These are phyloP conservation scores for Trametes versicolor DNA, from an alignment of 1,284 basidiomycete genomes.

Conservation along the genomic window DNA sequence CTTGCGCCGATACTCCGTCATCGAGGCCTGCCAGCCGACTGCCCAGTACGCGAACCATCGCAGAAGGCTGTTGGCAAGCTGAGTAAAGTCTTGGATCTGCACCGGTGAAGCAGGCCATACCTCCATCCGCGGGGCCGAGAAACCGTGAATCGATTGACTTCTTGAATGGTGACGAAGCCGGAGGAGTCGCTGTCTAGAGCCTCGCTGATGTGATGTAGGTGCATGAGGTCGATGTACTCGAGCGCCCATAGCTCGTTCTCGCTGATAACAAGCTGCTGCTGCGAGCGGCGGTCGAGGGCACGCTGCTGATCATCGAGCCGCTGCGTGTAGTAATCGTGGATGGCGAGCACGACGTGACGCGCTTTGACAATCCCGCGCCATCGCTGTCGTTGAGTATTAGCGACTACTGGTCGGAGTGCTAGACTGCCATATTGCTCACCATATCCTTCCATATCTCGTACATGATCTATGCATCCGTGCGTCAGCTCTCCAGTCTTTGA, in stretches of 20 bases:
- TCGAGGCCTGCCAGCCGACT: slow-evolving; percentile 38
- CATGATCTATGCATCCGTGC: slow-evolving; percentile 19
- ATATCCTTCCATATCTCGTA: slow-evolving; percentile 44
- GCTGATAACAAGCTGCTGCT: slow-evolving; percentile 38
- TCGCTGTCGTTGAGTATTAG: slow-evolving; percentile 32
- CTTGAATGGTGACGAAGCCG: slow-evolving; percentile 57
- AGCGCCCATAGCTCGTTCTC: slow-evolving; percentile 54
- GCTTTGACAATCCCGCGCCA: slow-evolving; percentile 50
- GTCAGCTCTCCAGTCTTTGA: background rate
- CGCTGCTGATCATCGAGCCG: slow-evolving; percentile 27
- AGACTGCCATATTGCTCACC: slow-evolving; percentile 30
- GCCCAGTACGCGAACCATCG: slow-evolving; percentile 60
- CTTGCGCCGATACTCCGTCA: slow-evolving; percentile 28
- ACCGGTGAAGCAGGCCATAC: slow-evolving; percentile 32
- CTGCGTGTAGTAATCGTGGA: slow-evolving; percentile 47
- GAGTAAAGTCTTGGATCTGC: background rate
- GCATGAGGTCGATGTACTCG: slow-evolving; percentile 52
- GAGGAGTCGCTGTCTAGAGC: slow-evolving; percentile 62
- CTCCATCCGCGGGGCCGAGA: slow-evolving; percentile 39
- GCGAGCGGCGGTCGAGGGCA: slow-evolving; percentile 3
- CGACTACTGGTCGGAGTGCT: background rate
- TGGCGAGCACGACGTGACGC: slow-evolving; percentile 47
- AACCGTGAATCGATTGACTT: slow-evolving; percentile 55
- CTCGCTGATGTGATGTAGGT: slow-evolving; percentile 54
- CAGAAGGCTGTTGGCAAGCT: slow-evolving; percentile 44